Base-by-base conservation (phyloP, 1,284 basidiomycete genomes). In the Sanghuangporus weigelae region DNA sequence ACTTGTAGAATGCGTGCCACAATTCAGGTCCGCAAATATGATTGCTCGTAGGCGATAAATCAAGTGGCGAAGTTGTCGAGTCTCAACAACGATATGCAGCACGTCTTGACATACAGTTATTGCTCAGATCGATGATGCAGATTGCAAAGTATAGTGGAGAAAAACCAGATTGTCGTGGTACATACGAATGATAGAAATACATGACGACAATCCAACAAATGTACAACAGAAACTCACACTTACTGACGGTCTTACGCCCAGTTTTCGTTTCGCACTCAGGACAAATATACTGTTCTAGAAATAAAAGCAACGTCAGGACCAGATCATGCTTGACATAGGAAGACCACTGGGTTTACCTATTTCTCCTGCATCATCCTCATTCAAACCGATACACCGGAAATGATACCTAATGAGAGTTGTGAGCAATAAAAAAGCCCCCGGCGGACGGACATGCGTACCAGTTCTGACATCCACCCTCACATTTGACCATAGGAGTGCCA, bases 401-500 rank as follows among this genome's bases (percentile, higher is more conserved):
- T 92, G 90, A 73, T 84, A 90, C 90, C 90, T 92, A 69, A 0
- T 40, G 36, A 54, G 39, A 35, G 23, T 38, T n/a, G 61, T 67
- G 48, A 63, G 57, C 23, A 23, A 57, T 42, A 56, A 16, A 53
- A 12, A 40, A 46, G 1, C 7, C 12, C 53, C 31, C 46, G 44
- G 19, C 39, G 19, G 46, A n/a, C 35, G n/a, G 6, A 26, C 14
- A 8, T 11, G 76, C 85, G 69, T 70, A 93, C 92, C 92, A 93
- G 63, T 88, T 85, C 49, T 79, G 78, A 73, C 92, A 94, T 59
- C 79, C 78, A 23, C 82, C 80, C 23, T 66, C 65, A 71, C 92
- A 94, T 57, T 78, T 78, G 54, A 94, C 86, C 92, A 94, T 93
- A 16, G 92, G 90, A 12, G 86, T 82, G 60, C 89, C 89, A 76